Base-by-base conservation (phyloP, 768 basidiomycete genomes). In the Boletus tomentosulus region DNA sequence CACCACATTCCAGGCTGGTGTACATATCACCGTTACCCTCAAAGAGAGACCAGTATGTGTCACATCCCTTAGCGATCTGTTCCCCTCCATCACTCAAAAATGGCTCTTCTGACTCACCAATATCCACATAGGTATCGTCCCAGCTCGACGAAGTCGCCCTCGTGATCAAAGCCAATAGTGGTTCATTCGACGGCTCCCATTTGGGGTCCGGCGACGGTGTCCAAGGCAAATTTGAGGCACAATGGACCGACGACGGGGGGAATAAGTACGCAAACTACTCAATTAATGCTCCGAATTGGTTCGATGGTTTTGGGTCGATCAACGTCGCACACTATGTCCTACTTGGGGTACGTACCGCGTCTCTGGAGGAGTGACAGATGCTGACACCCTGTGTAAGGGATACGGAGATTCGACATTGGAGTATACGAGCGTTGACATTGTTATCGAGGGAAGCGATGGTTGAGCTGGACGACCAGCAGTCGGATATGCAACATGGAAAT, bases 11-110 rank as follows among this genome's bases (percentile, higher is more conserved):
- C 12, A 33, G 1, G 64, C 70, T 24, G 77, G 77, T 19, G 51
- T 61, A 2, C 53, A 54, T 15, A 25, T 80, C 30, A 64, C 57
- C 9, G 66, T 82, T 1, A 65, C 75, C 51, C 56, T 82, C 9
- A 72, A 46, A 19, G 9, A 74, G 45, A 68, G 69, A 50, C 70
- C 71, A 3, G 79, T 80, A 51, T 13, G 78, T 64, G 3, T 24
- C n/a, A 30, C 24, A 19, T 22, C 42, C 22, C 16, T 46, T 37
- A 7, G 4, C 9, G 6, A 42, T 25, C 19, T 28, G 13, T 16
- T 19, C 24, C 22, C 30, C 13, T 25, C 10, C 7, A 13, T 5
- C 9, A 4, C 30, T 22, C 24, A 12, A 5, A 10, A 28, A 12
- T n/a, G 1, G 19, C 12, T 12, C 13, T 31, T n/a, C 44, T 30